phyloP scores from a whole-genome alignment of 116 monocot genomes.

The Cymodocea nodosa region DNA sequence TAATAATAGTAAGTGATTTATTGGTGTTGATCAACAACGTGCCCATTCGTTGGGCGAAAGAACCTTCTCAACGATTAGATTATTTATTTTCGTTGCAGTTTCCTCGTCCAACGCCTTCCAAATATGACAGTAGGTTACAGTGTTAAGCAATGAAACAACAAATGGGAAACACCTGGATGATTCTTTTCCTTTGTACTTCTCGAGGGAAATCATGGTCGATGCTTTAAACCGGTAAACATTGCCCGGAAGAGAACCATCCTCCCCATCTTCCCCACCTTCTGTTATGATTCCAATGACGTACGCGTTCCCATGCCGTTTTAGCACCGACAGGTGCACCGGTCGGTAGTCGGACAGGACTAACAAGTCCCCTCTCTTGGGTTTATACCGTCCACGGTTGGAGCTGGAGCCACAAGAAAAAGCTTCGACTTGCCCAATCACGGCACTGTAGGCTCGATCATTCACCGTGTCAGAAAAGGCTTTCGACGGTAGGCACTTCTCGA shows the following conservation, averaged over 20 bases:
- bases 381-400: slow-evolving; percentile 4
- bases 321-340: slow-evolving; percentile 16
- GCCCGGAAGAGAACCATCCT: background rate
- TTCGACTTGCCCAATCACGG: background rate
- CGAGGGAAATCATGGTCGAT: background rate
- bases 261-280: slow-evolving; percentile 2
- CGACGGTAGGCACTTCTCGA: background rate
- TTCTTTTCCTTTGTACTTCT: background rate
- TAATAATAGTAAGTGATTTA: background rate
- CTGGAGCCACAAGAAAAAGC: background rate
- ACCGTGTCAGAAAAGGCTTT: too few species aligned
- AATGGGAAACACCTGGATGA: background rate
- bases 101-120: background rate
- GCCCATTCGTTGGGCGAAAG: slow-evolving; percentile 9
- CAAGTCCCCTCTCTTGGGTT: slow-evolving; percentile 26
- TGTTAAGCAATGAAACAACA: slow-evolving; percentile 4
- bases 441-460: background rate
- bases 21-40: background rate
- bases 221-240: slow-evolving; percentile 7
- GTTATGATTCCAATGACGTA: slow-evolving; percentile 15
- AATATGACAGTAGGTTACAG: slow-evolving; percentile 6
- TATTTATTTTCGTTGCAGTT: background rate
- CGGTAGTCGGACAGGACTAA: slow-evolving; percentile 18
- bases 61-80: background rate
- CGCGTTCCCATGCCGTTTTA: slow-evolving; percentile 1